A percentile compares a stretch with the other conserved stretches of the same genome.
Evolutionary conservation across 108 stramenopile species (phyloP).

Genomic region (Pseudonitzschia multistriata): DNA sequence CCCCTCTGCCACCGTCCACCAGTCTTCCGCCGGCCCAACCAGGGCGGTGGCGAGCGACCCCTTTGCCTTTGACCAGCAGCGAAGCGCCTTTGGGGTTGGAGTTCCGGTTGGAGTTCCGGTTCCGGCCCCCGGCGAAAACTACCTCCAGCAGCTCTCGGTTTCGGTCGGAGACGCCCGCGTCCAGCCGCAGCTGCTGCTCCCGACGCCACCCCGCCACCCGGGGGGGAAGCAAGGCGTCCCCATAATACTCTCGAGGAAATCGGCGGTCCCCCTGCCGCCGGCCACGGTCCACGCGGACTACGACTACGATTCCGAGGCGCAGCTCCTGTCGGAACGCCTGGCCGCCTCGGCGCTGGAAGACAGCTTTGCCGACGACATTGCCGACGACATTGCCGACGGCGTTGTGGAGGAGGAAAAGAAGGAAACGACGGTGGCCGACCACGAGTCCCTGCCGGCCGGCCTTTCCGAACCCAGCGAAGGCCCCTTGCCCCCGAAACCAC

Average conservation of each 20-base stretch:
- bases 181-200: conserved; percentile 1
- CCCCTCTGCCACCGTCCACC: too few species aligned
- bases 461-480: not conserved
- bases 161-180: not conserved
- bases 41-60: too few species aligned
- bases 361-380: conserved; percentile 20
- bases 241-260: conserved; percentile 30
- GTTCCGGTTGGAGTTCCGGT: too few species aligned
- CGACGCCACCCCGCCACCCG: conserved; percentile 17
- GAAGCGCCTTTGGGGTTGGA: too few species aligned
- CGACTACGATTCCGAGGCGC: conserved; percentile 40
- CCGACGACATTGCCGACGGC: conserved; percentile 27
- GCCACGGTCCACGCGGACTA: not conserved
- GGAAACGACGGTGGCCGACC: conserved; percentile 21
- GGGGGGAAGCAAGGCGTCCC: conserved; percentile 24
- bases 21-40: too few species aligned
- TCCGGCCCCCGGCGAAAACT: too few species aligned
- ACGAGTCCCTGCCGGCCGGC: not conserved
- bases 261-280: not conserved
- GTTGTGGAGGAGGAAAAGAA: conserved; percentile 23
- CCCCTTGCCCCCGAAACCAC: not conserved
- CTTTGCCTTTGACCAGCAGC: too few species aligned
- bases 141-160: conserved; percentile 9
- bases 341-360: conserved; percentile 45
- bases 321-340: conserved; percentile 36